A percentile compares a stretch with the other conserved stretches of the same genome.
phyloP scores from a whole-genome alignment of 768 basidiomycete genomes.

The button mushroom (Agaricus bisporus) region DNA sequence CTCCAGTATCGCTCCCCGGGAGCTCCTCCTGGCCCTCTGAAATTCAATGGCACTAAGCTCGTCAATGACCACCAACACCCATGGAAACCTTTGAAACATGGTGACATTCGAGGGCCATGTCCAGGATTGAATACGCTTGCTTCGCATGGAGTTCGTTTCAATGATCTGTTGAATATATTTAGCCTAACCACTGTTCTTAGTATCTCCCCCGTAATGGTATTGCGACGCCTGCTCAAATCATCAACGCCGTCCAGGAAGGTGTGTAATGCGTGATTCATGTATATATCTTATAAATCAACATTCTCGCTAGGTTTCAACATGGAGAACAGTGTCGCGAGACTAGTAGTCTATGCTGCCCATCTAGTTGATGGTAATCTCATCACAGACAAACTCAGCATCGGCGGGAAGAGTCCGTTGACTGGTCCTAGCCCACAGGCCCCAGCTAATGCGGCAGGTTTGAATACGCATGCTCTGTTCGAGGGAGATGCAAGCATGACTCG shows the following conservation, averaged over 20 bases:
- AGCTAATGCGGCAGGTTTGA: slow-evolving; percentile 15
- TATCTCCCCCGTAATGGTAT: slow-evolving; percentile 14
- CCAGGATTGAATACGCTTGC: no score
- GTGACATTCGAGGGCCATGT: not conserved
- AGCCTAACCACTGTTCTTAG: not conserved
- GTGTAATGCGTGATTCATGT: not conserved
- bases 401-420: slow-evolving; percentile 12
- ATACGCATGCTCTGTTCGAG: slow-evolving; percentile 16
- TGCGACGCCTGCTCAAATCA: slow-evolving; percentile 13
- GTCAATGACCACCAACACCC: slow-evolving; percentile 14
- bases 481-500: slow-evolving; percentile 12
- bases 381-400: slow-evolving; percentile 13
- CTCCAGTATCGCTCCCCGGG: slow-evolving; percentile 9
- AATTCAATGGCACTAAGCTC: slow-evolving; percentile 11
- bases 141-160: not conserved
- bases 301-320: slow-evolving; percentile 13
- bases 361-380: slow-evolving; percentile 15
- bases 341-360: slow-evolving; percentile 13
- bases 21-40: slow-evolving; percentile 9
- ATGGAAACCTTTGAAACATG: slow-evolving; percentile 13
- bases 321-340: slow-evolving; percentile 12
- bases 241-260: slow-evolving; percentile 15
- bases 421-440: slow-evolving; percentile 14
- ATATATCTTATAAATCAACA: not conserved
- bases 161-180: not conserved